phyloP scores from a whole-genome alignment of 2,329 filamentous ascomycete species.

The Arthrobotrys megalospora region DNA sequence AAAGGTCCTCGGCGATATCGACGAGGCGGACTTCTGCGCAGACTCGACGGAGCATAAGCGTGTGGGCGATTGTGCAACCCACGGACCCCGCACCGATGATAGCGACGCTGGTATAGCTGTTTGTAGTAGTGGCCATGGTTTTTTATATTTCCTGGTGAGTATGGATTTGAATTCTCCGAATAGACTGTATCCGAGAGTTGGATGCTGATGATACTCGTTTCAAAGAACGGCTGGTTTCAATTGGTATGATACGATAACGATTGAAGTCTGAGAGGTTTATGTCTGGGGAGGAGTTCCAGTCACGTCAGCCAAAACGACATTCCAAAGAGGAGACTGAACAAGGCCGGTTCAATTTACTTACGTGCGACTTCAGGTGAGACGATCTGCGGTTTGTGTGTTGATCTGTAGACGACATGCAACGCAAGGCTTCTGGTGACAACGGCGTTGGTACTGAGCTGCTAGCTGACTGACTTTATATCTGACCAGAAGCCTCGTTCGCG shows the following conservation, averaged over 20 bases:
- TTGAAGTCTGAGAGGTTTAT: slow-evolving; percentile 36
- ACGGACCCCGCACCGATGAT: slow-evolving; percentile 65
- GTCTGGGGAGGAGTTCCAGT: slow-evolving; percentile 16
- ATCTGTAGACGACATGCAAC: slow-evolving; percentile 60
- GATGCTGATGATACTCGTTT: slow-evolving; percentile 11
- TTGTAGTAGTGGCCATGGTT: slow-evolving; percentile 22
- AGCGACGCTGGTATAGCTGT: slow-evolving; percentile 49
- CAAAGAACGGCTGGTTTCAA: slow-evolving; percentile 44
- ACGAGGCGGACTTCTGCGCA: slow-evolving; percentile 66
- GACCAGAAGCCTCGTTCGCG: background rate
- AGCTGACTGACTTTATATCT: slow-evolving; percentile 19
- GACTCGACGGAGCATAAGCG: slow-evolving; percentile 65
- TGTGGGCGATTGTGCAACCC: slow-evolving; percentile 66
- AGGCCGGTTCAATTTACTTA: background rate
- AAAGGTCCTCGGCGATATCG: slow-evolving; percentile 65
- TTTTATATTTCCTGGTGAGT: slow-evolving; percentile 9
- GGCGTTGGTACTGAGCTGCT: slow-evolving; percentile 7
- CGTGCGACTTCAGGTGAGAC: slow-evolving; percentile 14
- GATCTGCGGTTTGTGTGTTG: slow-evolving; percentile 57
- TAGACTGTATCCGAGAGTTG: background rate
- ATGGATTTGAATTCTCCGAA: slow-evolving; percentile 9
- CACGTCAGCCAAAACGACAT: background rate
- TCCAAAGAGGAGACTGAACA: slow-evolving; percentile 17
- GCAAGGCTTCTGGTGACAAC: slow-evolving; percentile 8
- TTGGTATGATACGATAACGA: slow-evolving; percentile 22